A percentile compares a stretch with the other conserved stretches of the same genome.
phyloP scores from a whole-genome alignment of 768 basidiomycete genomes.

The Paxillus involutus region DNA sequence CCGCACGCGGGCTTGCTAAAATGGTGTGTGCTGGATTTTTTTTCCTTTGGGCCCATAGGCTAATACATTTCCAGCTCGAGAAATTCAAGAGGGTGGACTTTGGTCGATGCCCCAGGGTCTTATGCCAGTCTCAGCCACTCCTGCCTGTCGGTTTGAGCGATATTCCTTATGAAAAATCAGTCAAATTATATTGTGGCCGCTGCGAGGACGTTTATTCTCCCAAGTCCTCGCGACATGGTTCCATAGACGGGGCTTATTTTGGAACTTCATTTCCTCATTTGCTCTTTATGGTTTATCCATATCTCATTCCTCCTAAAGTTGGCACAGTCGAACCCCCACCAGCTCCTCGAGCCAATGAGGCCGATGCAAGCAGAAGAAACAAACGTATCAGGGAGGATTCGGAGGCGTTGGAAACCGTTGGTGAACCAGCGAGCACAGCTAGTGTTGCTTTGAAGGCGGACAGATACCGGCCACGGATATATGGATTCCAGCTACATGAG shows the following conservation, averaged over 20 bases:
- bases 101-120: constrained; percentile 95
- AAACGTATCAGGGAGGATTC: constrained; percentile 57
- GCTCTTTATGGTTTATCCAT: constrained; percentile 95
- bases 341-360: constrained; percentile 24
- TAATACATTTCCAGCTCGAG: constrained; percentile 60
- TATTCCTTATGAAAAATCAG: constrained; percentile 97
- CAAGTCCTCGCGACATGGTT: constrained; percentile 94
- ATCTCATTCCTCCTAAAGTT: constrained; percentile 83
- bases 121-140: constrained; percentile 92
- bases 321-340: constrained; percentile 44
- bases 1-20: constrained; percentile 88
- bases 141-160: constrained; percentile 97
- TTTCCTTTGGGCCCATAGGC: neutral
- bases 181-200: constrained; percentile 97
- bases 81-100: constrained; percentile 99
- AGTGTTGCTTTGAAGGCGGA: constrained; percentile 87
- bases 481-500: constrained; percentile 96
- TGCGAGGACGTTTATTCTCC: constrained; percentile 99
- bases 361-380: constrained; percentile 34
- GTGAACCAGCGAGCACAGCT: constrained; percentile 75
- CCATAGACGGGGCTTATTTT: constrained; percentile 98
- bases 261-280: constrained; percentile 98
- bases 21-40: constrained; percentile 61
- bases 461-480: constrained; percentile 88
- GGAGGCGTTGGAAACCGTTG: constrained; percentile 52